phyloP scores from a whole-genome alignment of 805 yeast genomes.

The Yarrowia sp. region DNA sequence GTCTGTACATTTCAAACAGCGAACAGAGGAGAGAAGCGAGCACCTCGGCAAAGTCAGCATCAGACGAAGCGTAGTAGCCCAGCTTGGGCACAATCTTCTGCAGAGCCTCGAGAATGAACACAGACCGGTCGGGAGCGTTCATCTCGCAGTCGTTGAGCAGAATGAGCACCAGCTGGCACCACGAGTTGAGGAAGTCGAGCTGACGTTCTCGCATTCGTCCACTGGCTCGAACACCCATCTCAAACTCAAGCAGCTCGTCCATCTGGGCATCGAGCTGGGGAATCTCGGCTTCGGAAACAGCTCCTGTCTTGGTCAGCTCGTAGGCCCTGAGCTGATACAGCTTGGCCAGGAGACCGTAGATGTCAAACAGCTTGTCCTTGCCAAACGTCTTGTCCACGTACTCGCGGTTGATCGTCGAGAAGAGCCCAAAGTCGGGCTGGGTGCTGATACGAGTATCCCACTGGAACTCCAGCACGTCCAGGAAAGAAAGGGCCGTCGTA shows the following conservation, averaged over 20 bases:
- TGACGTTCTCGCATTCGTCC: constrained; percentile 45
- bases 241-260: constrained; percentile 45
- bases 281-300: constrained; percentile 24
- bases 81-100: constrained; percentile 75
- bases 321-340: constrained; percentile 32
- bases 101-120: constrained; percentile 72
- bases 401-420: constrained; percentile 26
- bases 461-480: constrained; percentile 66
- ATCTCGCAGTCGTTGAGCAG: constrained; percentile 62
- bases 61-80: constrained; percentile 66
- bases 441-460: constrained; percentile 7
- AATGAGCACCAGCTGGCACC: constrained; percentile 79
- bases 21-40: constrained; percentile 73
- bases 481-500: constrained; percentile 63
- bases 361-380: background rate
- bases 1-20: constrained; percentile 60
- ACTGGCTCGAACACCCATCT: constrained; percentile 42
- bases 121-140: constrained; percentile 46
- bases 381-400: constrained; percentile 31
- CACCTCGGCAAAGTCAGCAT: constrained; percentile 68
- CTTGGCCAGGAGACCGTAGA: background rate
- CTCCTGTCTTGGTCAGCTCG: constrained; percentile 30
- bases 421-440: constrained; percentile 5
- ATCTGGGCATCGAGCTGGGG: constrained; percentile 25
- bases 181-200: constrained; percentile 65